These are phyloP conservation scores for Heliocybe sulcata DNA, from an alignment of 1,284 basidiomycete genomes.

Conservation along the genomic window DNA sequence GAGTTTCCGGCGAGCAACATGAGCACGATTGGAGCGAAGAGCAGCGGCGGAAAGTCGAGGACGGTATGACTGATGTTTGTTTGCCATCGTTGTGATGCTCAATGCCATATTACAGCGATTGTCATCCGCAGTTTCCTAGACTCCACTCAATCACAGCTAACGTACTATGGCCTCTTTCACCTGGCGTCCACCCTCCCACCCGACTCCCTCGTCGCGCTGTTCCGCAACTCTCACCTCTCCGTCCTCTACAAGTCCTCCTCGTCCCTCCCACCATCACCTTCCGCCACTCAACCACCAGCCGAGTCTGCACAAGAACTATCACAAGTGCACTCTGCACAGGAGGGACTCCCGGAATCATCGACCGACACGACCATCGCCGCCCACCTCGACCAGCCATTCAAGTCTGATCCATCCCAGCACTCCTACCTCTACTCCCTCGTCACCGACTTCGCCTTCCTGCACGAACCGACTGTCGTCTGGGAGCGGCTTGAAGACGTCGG, in stretches of 20 bases:
- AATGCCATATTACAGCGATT: too few species aligned
- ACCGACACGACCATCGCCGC: background rate
- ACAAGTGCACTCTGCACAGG: too few species aligned
- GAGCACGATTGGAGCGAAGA: constrained; percentile 31
- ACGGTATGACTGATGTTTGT: constrained; percentile 39
- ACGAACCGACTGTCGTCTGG: constrained; percentile 80
- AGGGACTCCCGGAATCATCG: too few species aligned
- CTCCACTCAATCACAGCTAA: constrained; percentile 72
- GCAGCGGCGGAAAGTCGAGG: constrained; percentile 52
- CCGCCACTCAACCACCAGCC: too few species aligned
- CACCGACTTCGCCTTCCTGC: constrained; percentile 74
- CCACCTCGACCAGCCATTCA: constrained; percentile 10
- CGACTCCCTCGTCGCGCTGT: constrained; percentile 67
- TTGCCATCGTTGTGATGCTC: background rate
- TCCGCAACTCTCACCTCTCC: constrained; percentile 85
- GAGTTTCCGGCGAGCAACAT: constrained; percentile 10
- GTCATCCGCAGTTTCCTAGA: constrained; percentile 67
- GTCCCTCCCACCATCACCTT: constrained; percentile 5
- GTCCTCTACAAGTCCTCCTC: constrained; percentile 67
- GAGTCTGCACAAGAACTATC: too few species aligned
- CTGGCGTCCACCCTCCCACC: constrained; percentile 50
- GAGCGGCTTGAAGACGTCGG: constrained; percentile 86
- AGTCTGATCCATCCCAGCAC: constrained; percentile 15
- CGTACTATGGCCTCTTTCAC: constrained; percentile 75
- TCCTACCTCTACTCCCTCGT: constrained; percentile 70